Evolutionary conservation across 106 monocot genomes (phyloP).

Genomic region (Acanthochlamys bracteata): DNA sequence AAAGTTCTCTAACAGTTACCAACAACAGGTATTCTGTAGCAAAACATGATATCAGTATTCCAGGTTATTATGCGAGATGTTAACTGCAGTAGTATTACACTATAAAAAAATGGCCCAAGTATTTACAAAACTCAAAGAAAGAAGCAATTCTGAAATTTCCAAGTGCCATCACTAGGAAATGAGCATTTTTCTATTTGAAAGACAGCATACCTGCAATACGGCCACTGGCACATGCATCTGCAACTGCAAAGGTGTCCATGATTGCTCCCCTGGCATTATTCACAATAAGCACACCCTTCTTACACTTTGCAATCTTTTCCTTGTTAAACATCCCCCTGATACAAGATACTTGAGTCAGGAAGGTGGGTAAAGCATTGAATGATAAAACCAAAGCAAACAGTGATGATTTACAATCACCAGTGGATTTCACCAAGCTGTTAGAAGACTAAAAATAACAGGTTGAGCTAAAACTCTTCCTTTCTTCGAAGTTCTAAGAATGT

Average conservation of each 20-base stretch:
- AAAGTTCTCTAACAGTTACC: no score
- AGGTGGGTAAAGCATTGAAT: neutral
- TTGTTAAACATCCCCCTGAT: slow-evolving; percentile 87
- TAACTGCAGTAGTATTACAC: no score
- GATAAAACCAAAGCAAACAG: neutral
- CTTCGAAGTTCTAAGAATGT: no score
- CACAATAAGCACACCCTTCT: slow-evolving; percentile 92
- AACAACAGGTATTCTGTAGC: no score
- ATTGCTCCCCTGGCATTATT: slow-evolving; percentile 96
- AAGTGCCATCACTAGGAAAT: neutral
- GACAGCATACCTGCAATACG: slow-evolving; percentile 66
- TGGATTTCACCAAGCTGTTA: no score
- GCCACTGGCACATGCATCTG: slow-evolving; percentile 79
- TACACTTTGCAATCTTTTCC: slow-evolving; percentile 77
- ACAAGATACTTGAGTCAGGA: slow-evolving; percentile 2
- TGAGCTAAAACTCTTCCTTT: no score
- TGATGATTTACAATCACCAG: no score
- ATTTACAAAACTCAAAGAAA: neutral
- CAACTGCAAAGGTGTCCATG: slow-evolving; percentile 91
- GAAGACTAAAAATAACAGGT: no score
- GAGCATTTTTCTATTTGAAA: neutral
- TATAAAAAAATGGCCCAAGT: no score
- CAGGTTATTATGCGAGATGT: no score
- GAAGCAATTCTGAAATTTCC: neutral
- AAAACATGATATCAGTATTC: no score